A percentile compares a stretch with the other conserved stretches of the same genome.
Conservation (phyloP, 345 rosid species). For the Populus simonii region DNA sequence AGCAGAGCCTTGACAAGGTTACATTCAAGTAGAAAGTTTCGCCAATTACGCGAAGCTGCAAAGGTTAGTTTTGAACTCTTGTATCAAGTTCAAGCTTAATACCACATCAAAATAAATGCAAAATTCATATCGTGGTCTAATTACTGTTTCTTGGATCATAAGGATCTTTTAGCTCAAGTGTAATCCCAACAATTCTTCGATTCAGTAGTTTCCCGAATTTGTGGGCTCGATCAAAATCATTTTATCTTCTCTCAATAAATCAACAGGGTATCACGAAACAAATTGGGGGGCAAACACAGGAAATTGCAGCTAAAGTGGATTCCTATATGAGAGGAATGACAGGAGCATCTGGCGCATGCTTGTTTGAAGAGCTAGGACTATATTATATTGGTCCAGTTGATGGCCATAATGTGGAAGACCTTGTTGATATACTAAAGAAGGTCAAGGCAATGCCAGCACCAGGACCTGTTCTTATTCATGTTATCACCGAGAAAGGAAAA, state of each 20-base stretch:
- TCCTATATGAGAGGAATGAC: slow-evolving; percentile 22
- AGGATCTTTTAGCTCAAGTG: too few species aligned
- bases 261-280: slow-evolving; percentile 34
- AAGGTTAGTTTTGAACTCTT: slow-evolving; percentile 23
- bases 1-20: slow-evolving; percentile 34
- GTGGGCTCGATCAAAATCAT: too few species aligned
- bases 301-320: slow-evolving; percentile 33
- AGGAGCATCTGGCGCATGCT: slow-evolving; percentile 19
- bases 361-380: slow-evolving; percentile 52
- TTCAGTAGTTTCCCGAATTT: too few species aligned
- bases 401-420: slow-evolving; percentile 44
- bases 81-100: too few species aligned
- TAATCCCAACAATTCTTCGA: too few species aligned
- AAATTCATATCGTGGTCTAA: too few species aligned
- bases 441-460: slow-evolving; percentile 32
- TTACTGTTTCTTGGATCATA: too few species aligned
- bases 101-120: too few species aligned
- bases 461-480: slow-evolving; percentile 49
- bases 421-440: slow-evolving; percentile 34
- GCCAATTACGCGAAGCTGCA: slow-evolving; percentile 35
- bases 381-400: slow-evolving; percentile 51
- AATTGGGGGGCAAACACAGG: slow-evolving; percentile 35
- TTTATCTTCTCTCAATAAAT: too few species aligned
- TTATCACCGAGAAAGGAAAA: slow-evolving; percentile 51
- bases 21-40: slow-evolving; percentile 28